These are phyloP conservation scores for Peronosclerospora sorghi DNA, from an alignment of 352 stramenopile species.

Conservation along the genomic window DNA sequence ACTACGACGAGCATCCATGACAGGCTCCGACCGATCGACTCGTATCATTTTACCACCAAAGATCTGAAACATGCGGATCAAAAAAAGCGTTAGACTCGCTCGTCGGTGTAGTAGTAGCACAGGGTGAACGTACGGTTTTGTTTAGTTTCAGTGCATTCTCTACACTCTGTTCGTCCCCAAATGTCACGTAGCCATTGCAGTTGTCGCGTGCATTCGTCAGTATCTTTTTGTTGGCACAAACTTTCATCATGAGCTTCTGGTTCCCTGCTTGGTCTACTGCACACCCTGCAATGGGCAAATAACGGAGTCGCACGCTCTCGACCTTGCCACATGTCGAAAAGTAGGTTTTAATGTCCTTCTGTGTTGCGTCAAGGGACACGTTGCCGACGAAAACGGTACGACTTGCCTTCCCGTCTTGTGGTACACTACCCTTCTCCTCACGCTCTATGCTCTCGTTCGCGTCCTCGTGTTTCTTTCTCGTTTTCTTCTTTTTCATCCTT, in stretches of 20 bases:
- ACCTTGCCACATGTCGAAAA: slow-evolving; percentile 82
- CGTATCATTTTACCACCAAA: slow-evolving; percentile 56
- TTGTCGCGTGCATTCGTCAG: slow-evolving; percentile 67
- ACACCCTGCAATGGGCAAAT: slow-evolving; percentile 76
- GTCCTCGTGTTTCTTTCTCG: slow-evolving; percentile 11
- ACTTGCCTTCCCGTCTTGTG: slow-evolving; percentile 47
- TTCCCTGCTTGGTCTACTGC: slow-evolving; percentile 80
- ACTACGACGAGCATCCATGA: slow-evolving; percentile 71
- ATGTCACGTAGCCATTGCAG: slow-evolving; percentile 89
- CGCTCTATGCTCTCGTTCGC: slow-evolving; percentile 1
- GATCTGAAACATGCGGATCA: slow-evolving; percentile 17
- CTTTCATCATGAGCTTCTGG: slow-evolving; percentile 88
- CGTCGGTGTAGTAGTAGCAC: background rate
- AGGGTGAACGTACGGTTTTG: slow-evolving; percentile 30
- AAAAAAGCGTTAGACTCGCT: background rate
- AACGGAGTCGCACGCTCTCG: slow-evolving; percentile 76
- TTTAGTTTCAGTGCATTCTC: slow-evolving; percentile 58
- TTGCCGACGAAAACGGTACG: slow-evolving; percentile 90
- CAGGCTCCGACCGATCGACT: slow-evolving; percentile 46
- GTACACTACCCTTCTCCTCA: slow-evolving; percentile 12
- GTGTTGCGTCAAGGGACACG: slow-evolving; percentile 75
- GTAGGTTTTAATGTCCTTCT: slow-evolving; percentile 69
- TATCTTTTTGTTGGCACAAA: slow-evolving; percentile 85
- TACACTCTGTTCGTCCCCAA: slow-evolving; percentile 45
- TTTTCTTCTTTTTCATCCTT: slow-evolving; percentile 22